A percentile compares a stretch with the other conserved stretches of the same genome.
These are phyloP conservation scores for Ustilago curta DNA, from an alignment of 1,284 basidiomycete genomes.

Conservation along the genomic window DNA sequence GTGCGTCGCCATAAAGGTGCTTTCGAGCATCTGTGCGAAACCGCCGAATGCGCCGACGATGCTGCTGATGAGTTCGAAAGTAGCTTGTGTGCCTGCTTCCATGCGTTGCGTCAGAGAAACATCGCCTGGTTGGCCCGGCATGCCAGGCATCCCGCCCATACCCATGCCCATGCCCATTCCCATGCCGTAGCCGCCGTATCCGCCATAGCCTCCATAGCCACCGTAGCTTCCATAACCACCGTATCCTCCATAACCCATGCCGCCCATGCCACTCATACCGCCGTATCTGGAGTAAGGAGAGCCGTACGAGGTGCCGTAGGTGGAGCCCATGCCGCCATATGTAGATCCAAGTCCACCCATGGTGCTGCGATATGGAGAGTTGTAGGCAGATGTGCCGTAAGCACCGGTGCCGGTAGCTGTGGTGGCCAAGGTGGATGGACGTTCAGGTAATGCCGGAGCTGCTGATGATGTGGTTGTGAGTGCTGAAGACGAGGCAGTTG, in stretches of 20 bases:
- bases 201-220: slow-evolving; percentile 53
- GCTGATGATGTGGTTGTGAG: slow-evolving; percentile 30
- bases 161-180: slow-evolving; percentile 60
- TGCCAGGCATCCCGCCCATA: slow-evolving; percentile 59
- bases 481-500: slow-evolving; percentile 31
- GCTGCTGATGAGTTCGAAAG: slow-evolving; percentile 91
- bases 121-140: slow-evolving; percentile 59
- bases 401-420: slow-evolving; percentile 26
- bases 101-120: slow-evolving; percentile 84
- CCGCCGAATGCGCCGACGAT: slow-evolving; percentile 96
- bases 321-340: slow-evolving; percentile 63
- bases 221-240: slow-evolving; percentile 56
- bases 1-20: slow-evolving; percentile 98
- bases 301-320: slow-evolving; percentile 58
- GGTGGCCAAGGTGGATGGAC: slow-evolving; percentile 55
- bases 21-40: slow-evolving; percentile 97
- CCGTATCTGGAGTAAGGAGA: slow-evolving; percentile 67
- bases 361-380: slow-evolving; percentile 47
- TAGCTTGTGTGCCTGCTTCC: slow-evolving; percentile 88
- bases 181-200: slow-evolving; percentile 52
- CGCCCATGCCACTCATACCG: slow-evolving; percentile 46
- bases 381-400: slow-evolving; percentile 41
- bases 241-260: slow-evolving; percentile 51
- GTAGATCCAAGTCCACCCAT: slow-evolving; percentile 57
- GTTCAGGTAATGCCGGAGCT: slow-evolving; percentile 62